Conservation (phyloP, 1,284 basidiomycete genomes). For the Bondarzewia mesenterica region DNA sequence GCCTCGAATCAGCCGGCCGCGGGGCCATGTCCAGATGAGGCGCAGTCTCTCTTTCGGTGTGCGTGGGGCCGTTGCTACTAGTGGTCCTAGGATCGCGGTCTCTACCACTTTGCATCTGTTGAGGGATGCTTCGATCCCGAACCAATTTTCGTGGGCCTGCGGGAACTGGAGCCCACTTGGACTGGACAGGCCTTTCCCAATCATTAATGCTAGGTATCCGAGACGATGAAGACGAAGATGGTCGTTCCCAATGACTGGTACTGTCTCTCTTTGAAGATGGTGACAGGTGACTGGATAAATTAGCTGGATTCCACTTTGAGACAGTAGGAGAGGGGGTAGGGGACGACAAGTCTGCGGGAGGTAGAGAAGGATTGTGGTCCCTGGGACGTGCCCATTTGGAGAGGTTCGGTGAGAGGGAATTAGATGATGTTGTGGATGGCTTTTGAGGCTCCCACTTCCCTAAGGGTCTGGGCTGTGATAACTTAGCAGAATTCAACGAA, state of each 20-base stretch:
- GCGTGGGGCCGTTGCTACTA: background rate
- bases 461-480: conserved; percentile 3
- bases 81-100: background rate
- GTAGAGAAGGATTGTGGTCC: background rate
- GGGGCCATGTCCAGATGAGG: background rate
- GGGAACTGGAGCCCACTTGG: no score
- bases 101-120: no score
- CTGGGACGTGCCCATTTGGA: conserved; percentile 12
- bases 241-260: no score
- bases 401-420: conserved; percentile 3
- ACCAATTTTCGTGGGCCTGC: no score
- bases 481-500: background rate
- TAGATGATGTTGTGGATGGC: conserved; percentile 1
- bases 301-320: no score
- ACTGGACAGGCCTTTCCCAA: no score
- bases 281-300: no score
- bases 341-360: no score
- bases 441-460: conserved; percentile 6
- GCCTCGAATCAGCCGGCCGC: background rate
- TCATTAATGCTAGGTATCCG: no score
- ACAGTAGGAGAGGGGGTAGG: no score
- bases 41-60: background rate
- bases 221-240: no score
- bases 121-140: background rate
- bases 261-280: no score